phyloP scores from a whole-genome alignment of 2,329 filamentous ascomycete species.

The Byssothecium circinans region DNA sequence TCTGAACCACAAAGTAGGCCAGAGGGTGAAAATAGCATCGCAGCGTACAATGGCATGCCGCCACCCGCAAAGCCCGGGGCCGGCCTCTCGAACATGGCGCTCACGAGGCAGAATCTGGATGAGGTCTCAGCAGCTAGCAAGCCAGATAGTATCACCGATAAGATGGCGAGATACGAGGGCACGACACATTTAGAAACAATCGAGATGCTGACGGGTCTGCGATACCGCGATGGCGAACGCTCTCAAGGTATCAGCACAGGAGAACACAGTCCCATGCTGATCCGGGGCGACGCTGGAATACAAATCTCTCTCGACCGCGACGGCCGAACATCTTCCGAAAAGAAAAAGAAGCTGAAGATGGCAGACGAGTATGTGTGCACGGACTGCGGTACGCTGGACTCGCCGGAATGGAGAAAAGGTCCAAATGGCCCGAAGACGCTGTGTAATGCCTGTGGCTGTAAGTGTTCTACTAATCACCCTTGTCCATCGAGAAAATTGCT shows the following conservation, averaged over 20 bases:
- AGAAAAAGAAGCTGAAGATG: constrained; percentile 81
- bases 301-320: constrained; percentile 81
- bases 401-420: constrained; percentile 94
- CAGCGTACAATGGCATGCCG: constrained; percentile 60
- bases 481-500: constrained; percentile 11
- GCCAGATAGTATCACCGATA: constrained; percentile 78
- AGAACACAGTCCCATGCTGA: constrained; percentile 75
- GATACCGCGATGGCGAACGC: constrained; percentile 85
- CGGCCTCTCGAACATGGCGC: constrained; percentile 62
- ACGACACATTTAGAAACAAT: constrained; percentile 78
- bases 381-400: constrained; percentile 92
- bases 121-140: constrained; percentile 66
- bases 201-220: constrained; percentile 86
- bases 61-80: constrained; percentile 66
- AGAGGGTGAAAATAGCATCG: constrained; percentile 42
- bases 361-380: constrained; percentile 90
- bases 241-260: constrained; percentile 87
- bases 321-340: constrained; percentile 67
- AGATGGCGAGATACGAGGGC: constrained; percentile 80
- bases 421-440: constrained; percentile 91
- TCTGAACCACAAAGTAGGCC: constrained; percentile 44
- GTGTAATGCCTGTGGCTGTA: constrained; percentile 91
- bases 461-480: constrained; percentile 28
- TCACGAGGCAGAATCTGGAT: constrained; percentile 80
- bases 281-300: constrained; percentile 84